These are phyloP conservation scores for Carex parvula DNA, from an alignment of 176 grass and related monocot genomes.

Conservation along the genomic window DNA sequence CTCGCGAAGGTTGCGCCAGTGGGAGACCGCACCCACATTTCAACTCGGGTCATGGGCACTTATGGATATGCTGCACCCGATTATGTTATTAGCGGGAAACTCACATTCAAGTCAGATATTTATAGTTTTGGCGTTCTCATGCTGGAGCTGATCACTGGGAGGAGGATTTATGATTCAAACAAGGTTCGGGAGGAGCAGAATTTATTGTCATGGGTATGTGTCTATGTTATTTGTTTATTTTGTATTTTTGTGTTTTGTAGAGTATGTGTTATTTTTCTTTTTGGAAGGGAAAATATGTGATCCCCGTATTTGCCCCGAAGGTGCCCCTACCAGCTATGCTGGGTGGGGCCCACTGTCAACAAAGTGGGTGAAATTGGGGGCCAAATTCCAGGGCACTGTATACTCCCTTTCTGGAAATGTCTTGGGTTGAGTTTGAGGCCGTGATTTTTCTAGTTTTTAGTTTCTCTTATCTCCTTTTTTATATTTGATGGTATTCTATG, in stretches of 20 bases:
- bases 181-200: conserved; percentile 47
- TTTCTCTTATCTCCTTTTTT: not conserved
- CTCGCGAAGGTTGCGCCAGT: conserved; percentile 88
- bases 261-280: not conserved
- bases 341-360: not conserved
- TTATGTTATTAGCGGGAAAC: conserved; percentile 75
- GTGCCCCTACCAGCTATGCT: not conserved
- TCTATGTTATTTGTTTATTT: not conserved
- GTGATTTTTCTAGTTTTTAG: not conserved
- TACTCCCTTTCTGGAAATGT: not conserved
- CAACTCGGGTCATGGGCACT: conserved; percentile 95
- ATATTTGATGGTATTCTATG: not conserved
- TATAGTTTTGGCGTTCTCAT: conserved; percentile 92
- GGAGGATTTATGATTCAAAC: conserved; percentile 67
- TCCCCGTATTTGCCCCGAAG: not conserved
- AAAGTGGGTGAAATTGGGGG: not conserved
- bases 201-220: conserved; percentile 70
- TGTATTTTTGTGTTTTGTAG: not conserved
- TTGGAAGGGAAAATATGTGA: not conserved
- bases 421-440: not conserved
- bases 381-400: not conserved
- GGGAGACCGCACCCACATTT: conserved; percentile 76
- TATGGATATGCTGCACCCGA: conserved; percentile 96
- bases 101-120: conserved; percentile 84
- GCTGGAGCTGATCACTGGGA: conserved; percentile 80